These are phyloP conservation scores for Exophiala phaeomuriformis DNA, from an alignment of 2,329 filamentous ascomycete species.

Conservation along the genomic window DNA sequence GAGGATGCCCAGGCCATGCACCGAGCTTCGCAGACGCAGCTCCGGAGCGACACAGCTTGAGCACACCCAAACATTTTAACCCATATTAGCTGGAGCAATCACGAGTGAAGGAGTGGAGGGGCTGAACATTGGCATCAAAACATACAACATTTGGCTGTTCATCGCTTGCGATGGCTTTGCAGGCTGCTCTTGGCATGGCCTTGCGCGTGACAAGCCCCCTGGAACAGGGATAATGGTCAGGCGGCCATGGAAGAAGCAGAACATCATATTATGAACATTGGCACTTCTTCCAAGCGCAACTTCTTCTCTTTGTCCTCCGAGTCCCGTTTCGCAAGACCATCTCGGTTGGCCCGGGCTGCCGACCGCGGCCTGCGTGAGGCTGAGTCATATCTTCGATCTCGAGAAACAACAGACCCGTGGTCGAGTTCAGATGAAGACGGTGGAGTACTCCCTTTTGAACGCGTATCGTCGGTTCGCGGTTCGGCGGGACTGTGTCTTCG, in stretches of 20 bases:
- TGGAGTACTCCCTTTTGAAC: neutral
- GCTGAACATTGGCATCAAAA: neutral
- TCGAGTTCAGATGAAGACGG: neutral
- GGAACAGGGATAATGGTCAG: neutral
- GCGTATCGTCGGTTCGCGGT: neutral
- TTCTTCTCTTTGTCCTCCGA: conserved; percentile 26
- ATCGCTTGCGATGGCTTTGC: neutral
- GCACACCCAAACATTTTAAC: neutral
- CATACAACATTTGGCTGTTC: neutral
- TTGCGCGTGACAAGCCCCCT: neutral
- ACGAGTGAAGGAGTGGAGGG: neutral
- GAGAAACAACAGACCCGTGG: neutral
- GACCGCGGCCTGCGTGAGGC: conserved; percentile 21
- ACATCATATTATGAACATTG: conserved; percentile 38
- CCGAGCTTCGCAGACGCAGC: conserved; percentile 9
- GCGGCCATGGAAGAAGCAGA: neutral
- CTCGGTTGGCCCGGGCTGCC: neutral
- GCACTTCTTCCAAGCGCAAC: conserved; percentile 38
- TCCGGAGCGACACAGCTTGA: neutral
- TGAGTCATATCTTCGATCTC: neutral
- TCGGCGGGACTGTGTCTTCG: neutral
- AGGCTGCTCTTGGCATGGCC: neutral
- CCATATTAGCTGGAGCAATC: neutral
- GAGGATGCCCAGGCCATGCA: conserved; percentile 19
- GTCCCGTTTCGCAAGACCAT: conserved; percentile 1